These are phyloP conservation scores for Cordyceps javanica DNA, from an alignment of 2,329 filamentous ascomycete species.

Conservation along the genomic window DNA sequence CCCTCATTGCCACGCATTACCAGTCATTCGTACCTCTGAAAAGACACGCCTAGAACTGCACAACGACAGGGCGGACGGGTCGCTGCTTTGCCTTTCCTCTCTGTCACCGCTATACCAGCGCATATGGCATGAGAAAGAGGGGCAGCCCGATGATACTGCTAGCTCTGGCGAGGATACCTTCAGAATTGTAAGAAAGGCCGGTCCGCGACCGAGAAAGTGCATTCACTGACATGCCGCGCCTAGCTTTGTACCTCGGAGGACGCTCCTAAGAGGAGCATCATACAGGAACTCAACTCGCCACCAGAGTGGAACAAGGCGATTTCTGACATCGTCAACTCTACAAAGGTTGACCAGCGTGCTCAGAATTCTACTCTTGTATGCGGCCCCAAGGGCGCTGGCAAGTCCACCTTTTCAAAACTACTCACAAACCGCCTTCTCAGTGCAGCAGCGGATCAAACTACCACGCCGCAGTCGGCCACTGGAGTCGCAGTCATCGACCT, in stretches of 20 bases:
- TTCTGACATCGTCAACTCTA: slow-evolving; percentile 34
- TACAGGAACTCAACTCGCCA: slow-evolving; percentile 51
- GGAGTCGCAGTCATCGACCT: slow-evolving; percentile 61
- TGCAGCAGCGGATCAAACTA: slow-evolving; percentile 28
- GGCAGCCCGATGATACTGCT: slow-evolving; percentile 15
- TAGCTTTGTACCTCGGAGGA: slow-evolving; percentile 51
- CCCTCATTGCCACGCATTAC: slow-evolving; percentile 63
- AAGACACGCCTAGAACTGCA: slow-evolving; percentile 49
- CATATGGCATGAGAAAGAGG: slow-evolving; percentile 53
- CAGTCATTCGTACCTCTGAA: slow-evolving; percentile 53
- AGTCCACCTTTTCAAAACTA: slow-evolving; percentile 66
- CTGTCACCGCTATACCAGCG: slow-evolving; percentile 61
- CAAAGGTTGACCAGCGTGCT: slow-evolving; percentile 25
- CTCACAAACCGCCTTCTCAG: slow-evolving; percentile 63
- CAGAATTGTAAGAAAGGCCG: slow-evolving; percentile 38
- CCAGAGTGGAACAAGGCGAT: slow-evolving; percentile 56
- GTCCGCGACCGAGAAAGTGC: not conserved
- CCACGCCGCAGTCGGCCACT: slow-evolving; percentile 11
- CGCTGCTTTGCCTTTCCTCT: slow-evolving; percentile 47
- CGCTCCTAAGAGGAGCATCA: slow-evolving; percentile 38
- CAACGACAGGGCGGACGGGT: slow-evolving; percentile 42
- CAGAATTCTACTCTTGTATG: slow-evolving; percentile 51
- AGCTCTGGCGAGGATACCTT: slow-evolving; percentile 32
- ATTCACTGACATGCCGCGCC: slow-evolving; percentile 20
- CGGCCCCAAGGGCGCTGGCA: slow-evolving; percentile 67